Percentiles rank a stretch among this genome's conserved stretches.
Conservation (phyloP, 371 early-diverging fungal genomes). For the Mortierella sp. region DNA sequence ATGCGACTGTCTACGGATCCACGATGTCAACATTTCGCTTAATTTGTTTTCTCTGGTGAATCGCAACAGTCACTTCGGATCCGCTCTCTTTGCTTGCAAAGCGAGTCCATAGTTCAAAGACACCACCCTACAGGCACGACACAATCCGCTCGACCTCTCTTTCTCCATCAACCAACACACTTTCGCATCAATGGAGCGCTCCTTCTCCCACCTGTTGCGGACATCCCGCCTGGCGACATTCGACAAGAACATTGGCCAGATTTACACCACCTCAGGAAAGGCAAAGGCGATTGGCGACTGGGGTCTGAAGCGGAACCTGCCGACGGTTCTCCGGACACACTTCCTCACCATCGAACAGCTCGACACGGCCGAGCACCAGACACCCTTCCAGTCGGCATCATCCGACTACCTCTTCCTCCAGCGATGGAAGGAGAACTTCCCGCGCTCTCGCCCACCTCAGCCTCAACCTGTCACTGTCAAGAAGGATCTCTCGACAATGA, state of each 20-base stretch:
- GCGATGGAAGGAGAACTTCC: conserved; percentile 82
- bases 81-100: not conserved
- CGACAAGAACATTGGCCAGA: conserved; percentile 77
- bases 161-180: conserved; percentile 1
- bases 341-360: conserved; percentile 71
- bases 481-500: conserved; percentile 64
- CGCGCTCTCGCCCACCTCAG: conserved; percentile 66
- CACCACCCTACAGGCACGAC: not conserved
- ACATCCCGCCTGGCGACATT: conserved; percentile 80
- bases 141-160: not conserved
- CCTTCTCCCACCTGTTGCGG: conserved; percentile 78
- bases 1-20: conserved; percentile 1
- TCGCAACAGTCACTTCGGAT: conserved; percentile 1
- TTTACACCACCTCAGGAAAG: conserved; percentile 74
- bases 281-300: conserved; percentile 75
- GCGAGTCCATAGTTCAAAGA: not conserved
- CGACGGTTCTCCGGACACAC: conserved; percentile 73
- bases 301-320: conserved; percentile 85
- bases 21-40: conserved; percentile 8
- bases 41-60: not conserved
- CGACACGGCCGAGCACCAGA: conserved; percentile 82
- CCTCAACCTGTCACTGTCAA: conserved; percentile 51
- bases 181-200: conserved; percentile 71
- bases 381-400: conserved; percentile 76
- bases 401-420: conserved; percentile 65